Percentiles rank a stretch among this genome's conserved stretches.
Conservation (phyloP, 2,329 filamentous ascomycete species). For the Beauveria brongniartii region DNA sequence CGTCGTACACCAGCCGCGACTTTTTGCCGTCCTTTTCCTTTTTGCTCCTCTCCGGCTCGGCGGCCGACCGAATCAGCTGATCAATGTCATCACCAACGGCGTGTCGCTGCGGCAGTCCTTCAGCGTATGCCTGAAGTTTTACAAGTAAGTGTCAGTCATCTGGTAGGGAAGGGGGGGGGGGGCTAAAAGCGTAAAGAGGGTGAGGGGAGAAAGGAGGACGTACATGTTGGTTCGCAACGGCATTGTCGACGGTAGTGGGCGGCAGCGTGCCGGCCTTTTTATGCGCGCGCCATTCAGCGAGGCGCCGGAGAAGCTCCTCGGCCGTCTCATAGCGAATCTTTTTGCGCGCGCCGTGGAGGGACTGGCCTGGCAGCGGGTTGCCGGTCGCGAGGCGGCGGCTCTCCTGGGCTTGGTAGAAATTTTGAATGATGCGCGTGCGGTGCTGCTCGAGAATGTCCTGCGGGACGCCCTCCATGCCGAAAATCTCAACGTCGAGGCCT, state of each 20-base stretch:
- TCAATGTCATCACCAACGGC: slow-evolving; percentile 53
- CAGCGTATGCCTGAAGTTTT: background rate
- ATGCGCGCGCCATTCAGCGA: slow-evolving; percentile 69
- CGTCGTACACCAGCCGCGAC: slow-evolving; percentile 69
- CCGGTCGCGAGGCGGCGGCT: slow-evolving; percentile 76
- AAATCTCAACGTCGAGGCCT: slow-evolving; percentile 87
- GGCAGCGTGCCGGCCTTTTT: slow-evolving; percentile 48
- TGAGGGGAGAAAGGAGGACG: background rate
- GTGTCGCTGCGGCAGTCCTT: slow-evolving; percentile 27
- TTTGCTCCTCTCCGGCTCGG: slow-evolving; percentile 48
- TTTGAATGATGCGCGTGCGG: slow-evolving; percentile 75
- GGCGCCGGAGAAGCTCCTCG: slow-evolving; percentile 70
- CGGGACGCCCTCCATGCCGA: slow-evolving; percentile 95
- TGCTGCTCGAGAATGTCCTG: slow-evolving; percentile 76
- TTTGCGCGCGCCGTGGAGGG: slow-evolving; percentile 57
- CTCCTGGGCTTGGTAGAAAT: slow-evolving; percentile 78
- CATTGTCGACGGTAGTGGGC: slow-evolving; percentile 23
- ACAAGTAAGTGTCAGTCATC: background rate
- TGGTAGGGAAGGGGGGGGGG: background rate
- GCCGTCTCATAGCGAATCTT: slow-evolving; percentile 66
- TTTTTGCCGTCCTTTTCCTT: slow-evolving; percentile 63
- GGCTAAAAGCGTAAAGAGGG: background rate
- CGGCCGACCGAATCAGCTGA: slow-evolving; percentile 57
- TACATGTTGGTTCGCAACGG: background rate
- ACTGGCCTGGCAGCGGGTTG: slow-evolving; percentile 65